These are phyloP conservation scores for Chytriomyces hyalinus DNA, from an alignment of 192 early-diverging fungal genomes.

Conservation along the genomic window DNA sequence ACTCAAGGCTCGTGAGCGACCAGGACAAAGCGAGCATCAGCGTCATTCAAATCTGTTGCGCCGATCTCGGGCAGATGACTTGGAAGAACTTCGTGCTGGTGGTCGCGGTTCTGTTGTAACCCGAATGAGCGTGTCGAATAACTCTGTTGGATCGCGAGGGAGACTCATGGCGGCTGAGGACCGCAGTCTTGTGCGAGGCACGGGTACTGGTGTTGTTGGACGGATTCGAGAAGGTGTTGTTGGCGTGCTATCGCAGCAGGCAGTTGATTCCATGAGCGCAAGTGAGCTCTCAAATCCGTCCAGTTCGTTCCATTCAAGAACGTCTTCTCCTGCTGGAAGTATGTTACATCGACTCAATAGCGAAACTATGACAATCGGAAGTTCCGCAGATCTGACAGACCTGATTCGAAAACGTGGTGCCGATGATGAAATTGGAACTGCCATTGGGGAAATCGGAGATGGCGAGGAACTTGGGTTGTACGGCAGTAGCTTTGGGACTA, in stretches of 20 bases:
- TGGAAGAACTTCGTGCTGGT: not conserved
- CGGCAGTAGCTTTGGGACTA: constrained; percentile 29
- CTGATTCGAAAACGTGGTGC: not conserved
- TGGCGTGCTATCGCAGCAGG: too few relatives aligned
- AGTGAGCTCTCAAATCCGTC: constrained; percentile 58
- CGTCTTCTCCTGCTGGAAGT: constrained; percentile 20
- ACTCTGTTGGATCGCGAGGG: not conserved
- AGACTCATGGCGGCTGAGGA: constrained; percentile 12
- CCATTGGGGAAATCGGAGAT: not conserved
- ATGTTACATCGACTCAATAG: constrained; percentile 16
- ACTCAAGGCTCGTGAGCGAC: constrained; percentile 37
- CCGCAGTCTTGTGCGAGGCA: constrained; percentile 25
- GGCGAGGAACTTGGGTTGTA: constrained; percentile 10
- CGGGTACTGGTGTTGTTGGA: not conserved
- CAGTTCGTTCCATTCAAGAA: constrained; percentile 33
- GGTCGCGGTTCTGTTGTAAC: not conserved
- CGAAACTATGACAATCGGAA: constrained; percentile 20
- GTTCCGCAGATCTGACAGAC: constrained; percentile 28
- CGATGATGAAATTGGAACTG: constrained; percentile 13
- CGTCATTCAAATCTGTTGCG: constrained; percentile 1
- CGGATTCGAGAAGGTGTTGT: not conserved
- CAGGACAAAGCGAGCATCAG: not conserved
- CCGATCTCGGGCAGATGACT: not conserved
- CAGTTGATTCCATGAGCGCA: constrained; percentile 32
- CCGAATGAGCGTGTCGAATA: not conserved